Base-by-base conservation (phyloP, 1,284 basidiomycete genomes). In the Ceratobasidium sp. region DNA sequence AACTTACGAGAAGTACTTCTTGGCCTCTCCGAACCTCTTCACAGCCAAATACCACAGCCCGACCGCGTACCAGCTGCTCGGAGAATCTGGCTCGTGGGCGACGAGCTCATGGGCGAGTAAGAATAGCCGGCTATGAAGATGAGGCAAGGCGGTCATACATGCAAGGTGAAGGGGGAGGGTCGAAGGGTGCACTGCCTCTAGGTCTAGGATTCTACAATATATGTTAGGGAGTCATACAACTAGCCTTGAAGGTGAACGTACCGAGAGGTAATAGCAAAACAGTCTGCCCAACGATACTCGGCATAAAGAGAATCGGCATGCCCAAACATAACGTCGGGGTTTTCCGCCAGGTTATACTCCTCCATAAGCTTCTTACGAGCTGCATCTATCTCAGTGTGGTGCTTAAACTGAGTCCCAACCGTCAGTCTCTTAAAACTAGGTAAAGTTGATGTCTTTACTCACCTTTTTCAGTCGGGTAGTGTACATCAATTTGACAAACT, bases 61-160 rank as follows among this genome's bases (percentile, higher is more conserved):
- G 21, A 98, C 97, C 1, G 96, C 95, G 78, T 98, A 99, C 97
- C 97, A 99, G 72, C 92, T 94, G 56, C 93, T 86, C 0, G 94
- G 88, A 47, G 90, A 89, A 74, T 95, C 91, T 0, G 97, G 95
- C 75, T 98, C 94, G 54, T 87, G 86, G 58, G 97, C 92, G 11
- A 98, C 95, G 74, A 99, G 84, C 74, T 96, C 91, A 76, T 99
- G 97, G 0, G 97, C 95, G 30, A 99, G 84, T 72, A 99, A 87
- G 79, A 98, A 99, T 1, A 99, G 84, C 71, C 90, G 89, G 0
- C 95, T 94, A 72, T 95, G 91, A 11, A 98, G 82, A 76, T 95
- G 88, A 19, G 88, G 86, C 27, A 99, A 83, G 78, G 98, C 94
- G 76, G 95, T 91, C 91, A 98, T 96, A 84, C 96, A 98, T 1